A percentile compares a stretch with the other conserved stretches of the same genome.
phyloP scores from a whole-genome alignment of 768 basidiomycete genomes.

The Lactarius hatsudake region DNA sequence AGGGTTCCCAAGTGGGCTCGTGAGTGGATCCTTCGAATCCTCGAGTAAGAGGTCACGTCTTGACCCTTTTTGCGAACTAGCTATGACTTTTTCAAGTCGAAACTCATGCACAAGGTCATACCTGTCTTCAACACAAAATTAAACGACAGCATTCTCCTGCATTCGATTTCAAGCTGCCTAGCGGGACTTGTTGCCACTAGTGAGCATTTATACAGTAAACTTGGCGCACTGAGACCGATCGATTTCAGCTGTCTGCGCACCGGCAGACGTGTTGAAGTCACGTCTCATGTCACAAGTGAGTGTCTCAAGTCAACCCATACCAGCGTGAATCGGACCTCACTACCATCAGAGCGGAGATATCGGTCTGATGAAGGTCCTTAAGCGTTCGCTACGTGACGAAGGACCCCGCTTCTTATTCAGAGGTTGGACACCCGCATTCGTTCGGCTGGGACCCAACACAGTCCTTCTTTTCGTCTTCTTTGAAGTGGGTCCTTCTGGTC shows the following conservation, averaged over 20 bases:
- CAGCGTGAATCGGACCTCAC: constrained; percentile 1
- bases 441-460: constrained; percentile 80
- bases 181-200: constrained; percentile 80
- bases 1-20: constrained; percentile 85
- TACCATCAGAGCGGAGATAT: constrained; percentile 48
- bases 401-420: constrained; percentile 79
- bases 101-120: constrained; percentile 49
- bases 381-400: constrained; percentile 63
- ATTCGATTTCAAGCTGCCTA: constrained; percentile 61
- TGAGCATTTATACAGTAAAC: constrained; percentile 36
- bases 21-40: constrained; percentile 40
- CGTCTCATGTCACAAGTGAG: constrained; percentile 75
- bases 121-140: constrained; percentile 60
- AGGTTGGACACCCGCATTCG: constrained; percentile 88
- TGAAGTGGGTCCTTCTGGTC: constrained; percentile 48
- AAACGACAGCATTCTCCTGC: constrained; percentile 62
- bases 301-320: constrained; percentile 14
- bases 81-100: constrained; percentile 73
- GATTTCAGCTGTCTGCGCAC: constrained; percentile 68
- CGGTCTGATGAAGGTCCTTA: constrained; percentile 51
- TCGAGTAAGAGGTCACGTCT: not conserved
- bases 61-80: constrained; percentile 37
- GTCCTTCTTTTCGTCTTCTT: constrained; percentile 83
- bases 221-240: not conserved
- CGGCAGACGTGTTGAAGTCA: constrained; percentile 73